Conservation (phyloP, 139 green algal genomes). For the Coelastrella sp. region DNA sequence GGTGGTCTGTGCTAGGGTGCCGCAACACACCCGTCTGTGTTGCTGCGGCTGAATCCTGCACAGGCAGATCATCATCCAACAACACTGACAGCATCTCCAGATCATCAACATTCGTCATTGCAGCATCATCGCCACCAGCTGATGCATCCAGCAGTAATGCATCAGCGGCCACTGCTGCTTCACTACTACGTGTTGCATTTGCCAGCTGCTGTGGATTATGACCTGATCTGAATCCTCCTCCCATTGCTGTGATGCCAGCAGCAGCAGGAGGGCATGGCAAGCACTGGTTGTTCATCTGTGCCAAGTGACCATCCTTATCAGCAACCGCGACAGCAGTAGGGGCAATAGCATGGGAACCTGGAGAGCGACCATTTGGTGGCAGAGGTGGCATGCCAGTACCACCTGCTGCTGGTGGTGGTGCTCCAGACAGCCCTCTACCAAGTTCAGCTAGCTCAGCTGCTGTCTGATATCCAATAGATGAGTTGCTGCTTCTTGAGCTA, state of each 20-base stretch:
- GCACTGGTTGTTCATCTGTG: no score
- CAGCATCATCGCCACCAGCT: neutral
- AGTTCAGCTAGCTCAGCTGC: neutral
- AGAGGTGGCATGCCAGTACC: neutral
- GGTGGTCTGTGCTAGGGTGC: neutral
- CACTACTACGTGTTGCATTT: neutral
- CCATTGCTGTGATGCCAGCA: neutral
- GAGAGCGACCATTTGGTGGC: neutral
- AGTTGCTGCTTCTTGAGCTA: neutral
- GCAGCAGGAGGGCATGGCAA: neutral
- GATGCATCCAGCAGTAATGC: slow-evolving; percentile 8
- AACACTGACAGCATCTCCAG: slow-evolving; percentile 21
- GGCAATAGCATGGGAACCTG: neutral
- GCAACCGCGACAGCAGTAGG: neutral
- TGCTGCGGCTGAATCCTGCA: neutral
- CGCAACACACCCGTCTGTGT: neutral
- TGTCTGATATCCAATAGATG: neutral
- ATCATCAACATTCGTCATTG: slow-evolving; percentile 9
- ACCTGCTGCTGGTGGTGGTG: neutral
- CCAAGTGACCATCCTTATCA: no score
- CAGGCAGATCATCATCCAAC: neutral
- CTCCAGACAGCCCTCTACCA: neutral
- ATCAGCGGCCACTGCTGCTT: neutral
- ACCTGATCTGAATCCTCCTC: neutral
- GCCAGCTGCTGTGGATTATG: neutral